phyloP scores from a whole-genome alignment of 805 yeast genomes.

The Schizosaccharomyces octosporus region DNA sequence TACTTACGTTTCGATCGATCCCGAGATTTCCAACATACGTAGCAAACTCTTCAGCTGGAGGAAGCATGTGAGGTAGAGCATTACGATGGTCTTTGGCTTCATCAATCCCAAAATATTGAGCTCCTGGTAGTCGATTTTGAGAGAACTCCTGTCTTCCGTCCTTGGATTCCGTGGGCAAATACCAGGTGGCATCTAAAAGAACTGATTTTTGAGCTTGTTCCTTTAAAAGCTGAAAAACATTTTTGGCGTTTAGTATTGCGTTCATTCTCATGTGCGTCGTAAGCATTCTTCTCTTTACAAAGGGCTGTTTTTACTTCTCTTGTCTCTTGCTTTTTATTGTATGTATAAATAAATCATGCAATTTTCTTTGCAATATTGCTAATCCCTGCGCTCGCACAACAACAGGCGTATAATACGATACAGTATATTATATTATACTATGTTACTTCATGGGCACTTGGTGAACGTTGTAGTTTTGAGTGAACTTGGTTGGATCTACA shows the following conservation, averaged over 20 bases:
- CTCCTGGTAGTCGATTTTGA: conserved; percentile 33
- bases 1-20: conserved; percentile 14
- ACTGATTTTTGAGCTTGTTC: conserved; percentile 9
- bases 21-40: conserved; percentile 27
- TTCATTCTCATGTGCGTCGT: neutral
- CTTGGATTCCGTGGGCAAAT: conserved; percentile 49
- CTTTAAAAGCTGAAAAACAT: neutral
- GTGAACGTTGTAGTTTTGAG: too few species aligned
- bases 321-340: too few species aligned
- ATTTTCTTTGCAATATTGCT: too few species aligned
- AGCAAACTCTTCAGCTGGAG: conserved; percentile 32
- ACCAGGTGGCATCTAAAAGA: conserved; percentile 82
- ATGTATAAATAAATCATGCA: too few species aligned
- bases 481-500: too few species aligned
- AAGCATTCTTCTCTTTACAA: neutral
- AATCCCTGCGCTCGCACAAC: too few species aligned
- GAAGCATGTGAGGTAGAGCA: conserved; percentile 78
- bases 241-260: neutral
- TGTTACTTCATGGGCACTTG: too few species aligned
- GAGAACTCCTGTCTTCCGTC: conserved; percentile 35
- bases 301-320: neutral
- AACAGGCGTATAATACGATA: too few species aligned
- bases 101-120: conserved; percentile 63
- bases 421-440: too few species aligned
- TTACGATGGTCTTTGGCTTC: conserved; percentile 32